Percentiles rank a stretch among this genome's conserved stretches.
These are phyloP conservation scores for Plasmopara viticola DNA, from an alignment of 352 stramenopile genomes.

Conservation along the genomic window DNA sequence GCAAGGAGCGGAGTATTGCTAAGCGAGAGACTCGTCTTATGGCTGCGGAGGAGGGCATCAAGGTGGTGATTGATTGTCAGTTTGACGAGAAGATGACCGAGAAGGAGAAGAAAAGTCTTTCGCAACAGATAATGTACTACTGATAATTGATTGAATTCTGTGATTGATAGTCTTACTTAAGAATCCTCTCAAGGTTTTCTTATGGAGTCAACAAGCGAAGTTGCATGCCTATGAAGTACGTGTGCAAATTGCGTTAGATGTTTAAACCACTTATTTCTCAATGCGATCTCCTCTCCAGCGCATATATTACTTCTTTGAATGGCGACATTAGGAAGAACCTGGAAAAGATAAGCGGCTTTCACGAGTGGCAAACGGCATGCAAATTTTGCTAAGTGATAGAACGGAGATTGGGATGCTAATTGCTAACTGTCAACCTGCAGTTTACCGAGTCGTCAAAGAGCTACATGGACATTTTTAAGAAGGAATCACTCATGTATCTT, in stretches of 20 bases:
- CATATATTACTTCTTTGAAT: conserved; percentile 60
- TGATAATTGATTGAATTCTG: neutral
- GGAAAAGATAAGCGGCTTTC: conserved; percentile 89
- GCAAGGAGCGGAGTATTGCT: conserved; percentile 47
- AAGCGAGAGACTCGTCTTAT: conserved; percentile 78
- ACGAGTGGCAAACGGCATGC: conserved; percentile 60
- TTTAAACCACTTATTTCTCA: neutral
- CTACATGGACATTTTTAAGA: conserved; percentile 75
- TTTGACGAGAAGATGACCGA: conserved; percentile 92
- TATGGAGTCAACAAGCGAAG: conserved; percentile 74
- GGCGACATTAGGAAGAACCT: conserved; percentile 78
- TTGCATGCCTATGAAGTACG: conserved; percentile 43
- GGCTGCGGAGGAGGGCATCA: conserved; percentile 72
- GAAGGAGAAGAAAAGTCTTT: conserved; percentile 91
- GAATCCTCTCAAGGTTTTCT: conserved; percentile 48
- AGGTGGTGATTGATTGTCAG: conserved; percentile 90
- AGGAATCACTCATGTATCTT: conserved; percentile 90
- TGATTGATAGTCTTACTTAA: neutral
- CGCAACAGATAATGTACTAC: conserved; percentile 90
- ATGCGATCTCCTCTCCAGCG: conserved; percentile 16
- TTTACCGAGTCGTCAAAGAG: conserved; percentile 49
- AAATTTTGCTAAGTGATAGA: neutral
- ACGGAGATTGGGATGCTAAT: neutral
- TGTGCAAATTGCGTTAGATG: neutral
- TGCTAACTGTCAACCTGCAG: conserved; percentile 17